These are phyloP conservation scores for Monilinia laxa DNA, from an alignment of 2,329 filamentous ascomycete genomes.

Conservation along the genomic window DNA sequence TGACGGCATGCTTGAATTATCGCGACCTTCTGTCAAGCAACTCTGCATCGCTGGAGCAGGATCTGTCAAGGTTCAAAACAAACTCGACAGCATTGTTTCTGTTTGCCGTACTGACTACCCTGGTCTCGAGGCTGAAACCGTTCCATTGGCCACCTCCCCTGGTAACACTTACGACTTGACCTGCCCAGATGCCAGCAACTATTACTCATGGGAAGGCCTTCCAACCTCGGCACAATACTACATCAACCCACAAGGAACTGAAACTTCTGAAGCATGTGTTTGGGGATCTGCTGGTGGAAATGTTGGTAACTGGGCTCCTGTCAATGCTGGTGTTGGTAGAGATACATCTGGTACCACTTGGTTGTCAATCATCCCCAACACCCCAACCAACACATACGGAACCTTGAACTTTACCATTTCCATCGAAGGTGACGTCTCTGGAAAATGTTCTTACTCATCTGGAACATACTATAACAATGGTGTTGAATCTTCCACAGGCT, in stretches of 20 bases:
- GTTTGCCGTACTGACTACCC: slow-evolving; percentile 97
- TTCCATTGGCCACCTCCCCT: slow-evolving; percentile 66
- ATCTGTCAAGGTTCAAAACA: slow-evolving; percentile 73
- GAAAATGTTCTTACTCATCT: slow-evolving; percentile 35
- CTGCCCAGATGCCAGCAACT: slow-evolving; percentile 67
- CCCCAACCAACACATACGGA: slow-evolving; percentile 64
- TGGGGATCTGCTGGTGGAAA: slow-evolving; percentile 65
- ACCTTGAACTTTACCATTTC: slow-evolving; percentile 76
- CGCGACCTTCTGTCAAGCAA: slow-evolving; percentile 62
- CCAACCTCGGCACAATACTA: slow-evolving; percentile 93
- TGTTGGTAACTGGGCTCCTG: slow-evolving; percentile 80
- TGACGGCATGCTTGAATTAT: slow-evolving; percentile 72
- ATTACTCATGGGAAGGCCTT: slow-evolving; percentile 75
- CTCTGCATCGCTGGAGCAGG: slow-evolving; percentile 72
- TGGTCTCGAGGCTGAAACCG: slow-evolving; percentile 82
- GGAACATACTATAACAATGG: slow-evolving; percentile 38
- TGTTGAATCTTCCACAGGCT: slow-evolving; percentile 36
- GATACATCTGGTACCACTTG: slow-evolving; percentile 65
- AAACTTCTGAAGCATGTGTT: slow-evolving; percentile 66
- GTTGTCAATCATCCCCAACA: slow-evolving; percentile 82
- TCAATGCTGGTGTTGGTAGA: slow-evolving; percentile 80
- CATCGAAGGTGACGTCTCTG: slow-evolving; percentile 58
- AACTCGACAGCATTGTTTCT: slow-evolving; percentile 62
- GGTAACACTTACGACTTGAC: slow-evolving; percentile 64
- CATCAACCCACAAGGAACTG: slow-evolving; percentile 77